Evolutionary conservation across 192 early-diverging fungal genomes (phyloP), one percentile per base, ranked within the genome.

Genomic region (Linnemannia exigua): DNA sequence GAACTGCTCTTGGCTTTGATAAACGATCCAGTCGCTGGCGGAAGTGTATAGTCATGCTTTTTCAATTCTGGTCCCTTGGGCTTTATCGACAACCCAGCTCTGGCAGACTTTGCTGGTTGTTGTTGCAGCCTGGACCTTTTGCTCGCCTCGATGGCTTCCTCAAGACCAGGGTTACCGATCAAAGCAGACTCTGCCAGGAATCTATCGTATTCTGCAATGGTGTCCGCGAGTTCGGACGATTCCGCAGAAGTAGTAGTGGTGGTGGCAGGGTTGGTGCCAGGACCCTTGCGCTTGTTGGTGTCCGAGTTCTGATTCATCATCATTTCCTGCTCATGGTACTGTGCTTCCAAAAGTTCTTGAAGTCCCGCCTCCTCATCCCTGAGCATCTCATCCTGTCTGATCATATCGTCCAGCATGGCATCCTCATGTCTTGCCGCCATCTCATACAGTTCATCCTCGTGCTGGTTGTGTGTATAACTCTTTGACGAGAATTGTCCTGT

Each of bases 11-110:
- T 88, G 15, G 88, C 89, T 0, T 74, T 84, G 36, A 91, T 72
- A 63, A 88, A 91, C 3, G 74, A 63, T 70, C 90, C 89, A 11
- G 89, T 89, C 14, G 41, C 68, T 22, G 90, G 90, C 1, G 87
- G 86, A n/a, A 84, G 71, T 3, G 76, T 84, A 61, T 89, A 91
- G 36, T 89, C 87, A 28, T 75, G 47, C 68, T 72, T 85, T 38
- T 72, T 72, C 17, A 28, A 33, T 20, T 75, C 83, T 16, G 67
- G 72, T 22, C 52, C 31, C 16, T 35, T 72, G 2, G 46, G 0
- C 46, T 38, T 74, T 16, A 35, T 75, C 1, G 77, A 48, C 12
- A 72, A 5, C 5, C 33, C 50, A 19, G 38, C 38, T 51, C 17
- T 37, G 52, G 19, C 31, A 37, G 69, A 41, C 8, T 17, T 4